Evolutionary conservation across 148 eudicot species (phyloP).

Genomic region (Mesembryanthemum crystallinum): DNA sequence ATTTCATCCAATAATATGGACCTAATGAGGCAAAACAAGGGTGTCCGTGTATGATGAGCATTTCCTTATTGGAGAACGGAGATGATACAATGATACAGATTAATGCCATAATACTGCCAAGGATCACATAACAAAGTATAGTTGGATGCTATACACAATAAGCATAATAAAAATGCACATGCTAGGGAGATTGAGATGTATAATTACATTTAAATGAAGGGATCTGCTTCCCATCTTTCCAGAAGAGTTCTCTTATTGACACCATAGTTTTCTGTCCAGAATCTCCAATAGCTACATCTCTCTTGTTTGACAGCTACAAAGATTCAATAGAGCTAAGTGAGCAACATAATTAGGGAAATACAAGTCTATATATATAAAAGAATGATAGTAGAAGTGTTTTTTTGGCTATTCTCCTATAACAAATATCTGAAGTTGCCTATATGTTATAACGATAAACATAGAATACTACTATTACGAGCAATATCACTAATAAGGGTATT

Average conservation of each 20-base stretch:
- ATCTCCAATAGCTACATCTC: slow-evolving; percentile 44
- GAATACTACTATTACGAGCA: background rate
- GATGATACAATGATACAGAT: background rate
- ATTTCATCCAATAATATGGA: background rate
- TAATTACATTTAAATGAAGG: slow-evolving; percentile 42
- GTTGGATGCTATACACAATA: background rate
- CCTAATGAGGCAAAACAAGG: background rate
- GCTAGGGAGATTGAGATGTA: slow-evolving; percentile 12
- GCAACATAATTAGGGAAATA: slow-evolving; percentile 7
- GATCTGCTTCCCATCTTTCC: slow-evolving; percentile 47
- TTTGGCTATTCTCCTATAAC: background rate
- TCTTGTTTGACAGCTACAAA: slow-evolving; percentile 58
- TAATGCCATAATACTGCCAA: too few species aligned
- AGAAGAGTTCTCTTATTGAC: slow-evolving; percentile 45
- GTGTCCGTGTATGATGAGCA: background rate
- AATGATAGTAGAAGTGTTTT: background rate
- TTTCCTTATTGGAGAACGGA: background rate
- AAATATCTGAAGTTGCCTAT: too few species aligned
- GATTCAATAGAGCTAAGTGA: slow-evolving; percentile 14
- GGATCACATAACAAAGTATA: background rate
- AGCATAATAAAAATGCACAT: slow-evolving; percentile 9
- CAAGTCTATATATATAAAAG: background rate
- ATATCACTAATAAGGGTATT: background rate
- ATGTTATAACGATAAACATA: background rate
- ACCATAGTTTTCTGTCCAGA: slow-evolving; percentile 37